Percentiles rank a stretch among this genome's conserved stretches.
Conservation (phyloP, 2,329 filamentous ascomycete species). For the Talaromyces sp. region DNA sequence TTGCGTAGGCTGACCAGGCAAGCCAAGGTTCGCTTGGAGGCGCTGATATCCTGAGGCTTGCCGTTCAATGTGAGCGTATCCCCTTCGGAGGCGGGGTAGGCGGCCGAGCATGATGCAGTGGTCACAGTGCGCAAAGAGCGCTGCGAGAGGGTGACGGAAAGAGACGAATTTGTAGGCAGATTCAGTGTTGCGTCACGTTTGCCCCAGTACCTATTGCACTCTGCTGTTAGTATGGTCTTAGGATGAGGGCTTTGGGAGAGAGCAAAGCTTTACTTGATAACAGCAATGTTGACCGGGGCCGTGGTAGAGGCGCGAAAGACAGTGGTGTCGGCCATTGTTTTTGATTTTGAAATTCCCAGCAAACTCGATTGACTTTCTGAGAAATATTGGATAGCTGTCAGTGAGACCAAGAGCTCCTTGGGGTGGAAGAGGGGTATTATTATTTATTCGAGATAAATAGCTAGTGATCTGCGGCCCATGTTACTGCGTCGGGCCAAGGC, state of each 20-base stretch:
- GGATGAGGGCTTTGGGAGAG: conserved; percentile 9
- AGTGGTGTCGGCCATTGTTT: conserved; percentile 33
- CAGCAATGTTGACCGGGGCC: conserved; percentile 95
- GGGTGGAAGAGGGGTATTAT: neutral
- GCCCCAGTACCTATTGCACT: conserved; percentile 72
- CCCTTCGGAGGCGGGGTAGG: conserved; percentile 52
- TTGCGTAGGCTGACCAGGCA: conserved; percentile 82
- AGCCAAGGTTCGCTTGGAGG: conserved; percentile 83
- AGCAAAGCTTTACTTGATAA: conserved; percentile 68
- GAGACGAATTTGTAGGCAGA: conserved; percentile 94
- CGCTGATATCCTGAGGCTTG: conserved; percentile 68
- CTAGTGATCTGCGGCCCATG: neutral
- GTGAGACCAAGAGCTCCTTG: neutral
- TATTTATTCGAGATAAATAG: neutral
- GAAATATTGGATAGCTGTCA: neutral
- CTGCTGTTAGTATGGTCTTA: neutral
- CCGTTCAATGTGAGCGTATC: conserved; percentile 80
- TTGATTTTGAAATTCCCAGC: neutral
- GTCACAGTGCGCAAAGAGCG: conserved; percentile 90
- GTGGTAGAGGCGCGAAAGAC: conserved; percentile 93
- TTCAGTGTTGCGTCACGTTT: conserved; percentile 93
- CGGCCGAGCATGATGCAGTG: conserved; percentile 79
- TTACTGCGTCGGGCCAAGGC: neutral
- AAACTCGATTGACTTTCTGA: neutral
- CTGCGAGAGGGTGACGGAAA: conserved; percentile 94